Conservation (phyloP, 1,139 yeast genomes). For the Hansenula sp. region DNA sequence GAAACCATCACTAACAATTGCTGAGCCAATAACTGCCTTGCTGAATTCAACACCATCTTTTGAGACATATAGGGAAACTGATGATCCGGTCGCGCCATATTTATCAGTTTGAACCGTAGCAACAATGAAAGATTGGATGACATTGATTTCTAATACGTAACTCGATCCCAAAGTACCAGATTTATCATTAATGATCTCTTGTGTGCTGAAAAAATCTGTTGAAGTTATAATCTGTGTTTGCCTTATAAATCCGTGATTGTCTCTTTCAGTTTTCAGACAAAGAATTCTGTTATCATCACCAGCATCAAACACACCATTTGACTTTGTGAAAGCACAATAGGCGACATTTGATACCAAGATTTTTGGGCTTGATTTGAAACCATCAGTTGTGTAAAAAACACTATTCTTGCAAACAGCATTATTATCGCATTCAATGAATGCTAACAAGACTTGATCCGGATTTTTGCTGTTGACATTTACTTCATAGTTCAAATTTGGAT, state of each 20-base stretch:
- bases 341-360: conserved; percentile 26
- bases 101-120: conserved; percentile 49
- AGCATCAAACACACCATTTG: conserved; percentile 34
- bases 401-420: conserved; percentile 31
- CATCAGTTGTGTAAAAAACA: conserved; percentile 52
- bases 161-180: conserved; percentile 26
- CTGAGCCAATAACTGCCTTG: conserved; percentile 48
- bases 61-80: conserved; percentile 50
- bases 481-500: conserved; percentile 14
- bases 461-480: conserved; percentile 40
- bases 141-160: conserved; percentile 42
- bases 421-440: conserved; percentile 34
- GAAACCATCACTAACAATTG: conserved; percentile 39
- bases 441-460: conserved; percentile 37
- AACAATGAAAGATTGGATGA: conserved; percentile 49
- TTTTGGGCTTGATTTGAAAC: conserved; percentile 41
- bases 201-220: conserved; percentile 50
- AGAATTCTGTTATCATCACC: conserved; percentile 43
- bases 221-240: conserved; percentile 42
- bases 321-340: conserved; percentile 51
- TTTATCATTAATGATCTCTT: conserved; percentile 32
- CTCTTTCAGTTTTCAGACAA: conserved; percentile 43
- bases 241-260: conserved; percentile 41
- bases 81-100: conserved; percentile 34
- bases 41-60: conserved; percentile 51